These are phyloP conservation scores for Orbilia brochopaga DNA, from an alignment of 2,329 filamentous ascomycete genomes.

Conservation along the genomic window DNA sequence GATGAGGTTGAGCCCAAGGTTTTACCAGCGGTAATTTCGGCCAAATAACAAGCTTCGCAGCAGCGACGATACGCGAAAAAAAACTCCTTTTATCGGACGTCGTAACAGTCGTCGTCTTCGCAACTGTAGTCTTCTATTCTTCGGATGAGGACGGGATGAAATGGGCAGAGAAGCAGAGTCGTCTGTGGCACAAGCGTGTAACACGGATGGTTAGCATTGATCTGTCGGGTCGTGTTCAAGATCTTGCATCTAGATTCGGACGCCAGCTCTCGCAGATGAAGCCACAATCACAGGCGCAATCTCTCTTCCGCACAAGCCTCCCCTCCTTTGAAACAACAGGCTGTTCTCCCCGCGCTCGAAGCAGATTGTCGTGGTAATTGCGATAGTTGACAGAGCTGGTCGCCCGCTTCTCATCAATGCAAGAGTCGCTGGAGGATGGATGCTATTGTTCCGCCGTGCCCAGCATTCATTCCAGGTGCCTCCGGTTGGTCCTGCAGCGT, in stretches of 20 bases:
- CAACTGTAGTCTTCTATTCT: constrained; percentile 12
- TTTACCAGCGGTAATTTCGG: background rate
- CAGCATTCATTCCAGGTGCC: constrained; percentile 32
- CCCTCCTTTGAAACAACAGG: background rate
- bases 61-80: background rate
- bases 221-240: background rate
- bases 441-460: constrained; percentile 5
- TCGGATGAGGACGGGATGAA: constrained; percentile 2
- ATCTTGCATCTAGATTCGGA: no score
- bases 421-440: background rate
- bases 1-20: background rate
- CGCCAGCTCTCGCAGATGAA: background rate
- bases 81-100: background rate
- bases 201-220: constrained; percentile 8
- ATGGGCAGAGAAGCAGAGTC: constrained; percentile 6
- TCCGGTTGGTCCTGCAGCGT: background rate
- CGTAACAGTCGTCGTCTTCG: constrained; percentile 19
- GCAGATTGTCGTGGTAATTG: background rate
- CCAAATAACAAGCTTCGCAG: constrained; percentile 12
- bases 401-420: background rate
- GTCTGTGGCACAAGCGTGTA: constrained; percentile 5
- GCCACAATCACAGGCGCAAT: background rate
- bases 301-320: background rate
- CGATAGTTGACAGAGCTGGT: background rate
- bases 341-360: background rate